These are phyloP conservation scores for Plasmodium blacklocki DNA, from an alignment of 169 alveolate genomes.

Conservation along the genomic window DNA sequence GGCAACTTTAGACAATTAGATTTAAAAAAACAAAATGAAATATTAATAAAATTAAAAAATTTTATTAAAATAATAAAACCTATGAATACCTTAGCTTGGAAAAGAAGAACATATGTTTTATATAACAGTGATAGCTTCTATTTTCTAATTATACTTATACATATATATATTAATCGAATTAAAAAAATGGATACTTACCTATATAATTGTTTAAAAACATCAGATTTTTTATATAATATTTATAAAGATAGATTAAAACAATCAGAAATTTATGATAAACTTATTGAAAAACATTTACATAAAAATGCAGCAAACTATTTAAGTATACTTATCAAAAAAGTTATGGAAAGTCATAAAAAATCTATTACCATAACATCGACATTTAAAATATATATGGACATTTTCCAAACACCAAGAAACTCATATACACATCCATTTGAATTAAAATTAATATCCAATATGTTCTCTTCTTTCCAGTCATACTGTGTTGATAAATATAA, in stretches of 20 bases:
- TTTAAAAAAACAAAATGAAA: constrained; percentile 66
- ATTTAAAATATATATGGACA: constrained; percentile 35
- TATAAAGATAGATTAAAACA: constrained; percentile 62
- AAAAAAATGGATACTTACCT: constrained; percentile 67
- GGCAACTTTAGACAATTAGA: constrained; percentile 69
- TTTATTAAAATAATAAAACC: constrained; percentile 52
- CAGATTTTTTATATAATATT: constrained; percentile 44
- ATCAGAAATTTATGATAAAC: constrained; percentile 57
- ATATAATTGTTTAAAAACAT: constrained; percentile 54
- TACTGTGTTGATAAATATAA: constrained; percentile 64
- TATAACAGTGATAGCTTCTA: constrained; percentile 59
- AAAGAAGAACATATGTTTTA: constrained; percentile 54
- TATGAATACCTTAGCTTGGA: constrained; percentile 45
- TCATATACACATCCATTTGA: constrained; percentile 57
- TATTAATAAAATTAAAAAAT: constrained; percentile 29
- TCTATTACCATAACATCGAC: constrained; percentile 13
- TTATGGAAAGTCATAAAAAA: constrained; percentile 67
- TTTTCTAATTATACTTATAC: constrained; percentile 38
- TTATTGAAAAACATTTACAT: constrained; percentile 59
- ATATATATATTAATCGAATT: constrained; percentile 44
- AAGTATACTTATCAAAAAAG: constrained; percentile 57
- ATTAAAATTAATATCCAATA: constrained; percentile 22
- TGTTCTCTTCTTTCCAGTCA: constrained; percentile 59
- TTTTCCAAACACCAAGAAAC: constrained; percentile 42
- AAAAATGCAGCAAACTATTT: constrained; percentile 66